These are phyloP conservation scores for Floccularia luteovirens DNA, from an alignment of 768 basidiomycete genomes.

Conservation along the genomic window DNA sequence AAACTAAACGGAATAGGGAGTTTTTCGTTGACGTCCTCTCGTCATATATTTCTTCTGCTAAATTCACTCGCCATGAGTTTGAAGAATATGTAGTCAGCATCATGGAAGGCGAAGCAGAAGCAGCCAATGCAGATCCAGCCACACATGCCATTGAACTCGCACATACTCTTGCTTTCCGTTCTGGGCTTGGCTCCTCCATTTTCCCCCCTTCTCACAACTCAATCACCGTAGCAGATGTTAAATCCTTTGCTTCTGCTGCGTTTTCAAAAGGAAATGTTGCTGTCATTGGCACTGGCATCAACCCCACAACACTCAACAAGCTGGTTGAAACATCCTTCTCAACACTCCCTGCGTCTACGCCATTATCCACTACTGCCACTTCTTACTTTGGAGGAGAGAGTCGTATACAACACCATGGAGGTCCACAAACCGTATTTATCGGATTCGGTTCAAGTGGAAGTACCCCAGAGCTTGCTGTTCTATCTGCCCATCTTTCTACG, in stretches of 20 bases:
- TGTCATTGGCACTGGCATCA: constrained; percentile 83
- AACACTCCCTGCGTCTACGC: constrained; percentile 28
- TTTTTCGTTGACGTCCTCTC: constrained; percentile 90
- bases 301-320: constrained; percentile 55
- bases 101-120: constrained; percentile 61
- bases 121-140: constrained; percentile 52
- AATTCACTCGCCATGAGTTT: constrained; percentile 74
- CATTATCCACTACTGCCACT: constrained; percentile 23
- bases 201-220: constrained; percentile 68
- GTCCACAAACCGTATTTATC: constrained; percentile 76
- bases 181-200: constrained; percentile 86
- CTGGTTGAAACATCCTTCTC: constrained; percentile 69
- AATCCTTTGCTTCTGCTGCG: constrained; percentile 61
- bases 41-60: constrained; percentile 75
- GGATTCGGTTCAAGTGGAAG: constrained; percentile 75
- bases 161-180: constrained; percentile 88
- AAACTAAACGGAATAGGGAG: constrained; percentile 34
- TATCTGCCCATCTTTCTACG: constrained; percentile 77
- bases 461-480: constrained; percentile 66
- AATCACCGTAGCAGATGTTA: constrained; percentile 62
- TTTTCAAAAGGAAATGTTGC: constrained; percentile 80
- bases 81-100: constrained; percentile 67
- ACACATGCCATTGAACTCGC: constrained; percentile 79
- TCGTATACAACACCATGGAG: constrained; percentile 53
- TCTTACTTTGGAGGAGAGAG: constrained; percentile 81